Conservation (phyloP, 306 rosid species). For the Mimosa pudica region DNA sequence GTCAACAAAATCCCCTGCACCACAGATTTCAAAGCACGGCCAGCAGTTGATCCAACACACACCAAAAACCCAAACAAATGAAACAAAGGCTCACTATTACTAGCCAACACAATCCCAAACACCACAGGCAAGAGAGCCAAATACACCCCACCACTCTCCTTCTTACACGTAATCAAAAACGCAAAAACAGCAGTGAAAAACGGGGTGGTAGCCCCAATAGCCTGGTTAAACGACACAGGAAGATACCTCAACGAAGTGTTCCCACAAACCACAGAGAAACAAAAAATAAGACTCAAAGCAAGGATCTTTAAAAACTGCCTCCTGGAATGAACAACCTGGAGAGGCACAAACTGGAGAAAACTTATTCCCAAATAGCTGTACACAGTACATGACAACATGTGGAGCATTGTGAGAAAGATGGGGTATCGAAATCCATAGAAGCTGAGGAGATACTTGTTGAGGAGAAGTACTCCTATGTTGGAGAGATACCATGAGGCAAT, state of each 20-base stretch:
- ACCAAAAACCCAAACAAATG: slow-evolving; percentile 79
- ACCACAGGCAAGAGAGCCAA: slow-evolving; percentile 80
- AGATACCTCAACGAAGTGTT: slow-evolving; percentile 86
- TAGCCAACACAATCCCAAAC: slow-evolving; percentile 75
- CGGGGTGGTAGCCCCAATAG: slow-evolving; percentile 92
- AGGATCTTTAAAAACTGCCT: slow-evolving; percentile 80
- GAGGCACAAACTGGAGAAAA: slow-evolving; percentile 73
- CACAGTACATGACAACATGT: slow-evolving; percentile 84
- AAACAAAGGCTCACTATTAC: slow-evolving; percentile 81
- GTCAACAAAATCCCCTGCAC: slow-evolving; percentile 81
- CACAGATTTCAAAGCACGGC: slow-evolving; percentile 85
- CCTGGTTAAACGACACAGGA: slow-evolving; percentile 90
- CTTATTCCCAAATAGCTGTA: slow-evolving; percentile 64
- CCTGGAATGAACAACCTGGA: slow-evolving; percentile 73
- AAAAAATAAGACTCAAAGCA: slow-evolving; percentile 73
- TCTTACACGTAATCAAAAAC: slow-evolving; percentile 68
- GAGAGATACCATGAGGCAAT: slow-evolving; percentile 85
- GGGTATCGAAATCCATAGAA: slow-evolving; percentile 82
- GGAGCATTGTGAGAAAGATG: slow-evolving; percentile 92
- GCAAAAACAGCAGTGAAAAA: slow-evolving; percentile 91
- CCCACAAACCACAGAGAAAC: slow-evolving; percentile 95
- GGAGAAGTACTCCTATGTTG: slow-evolving; percentile 89
- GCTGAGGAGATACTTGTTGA: slow-evolving; percentile 92
- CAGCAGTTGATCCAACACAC: slow-evolving; percentile 87
- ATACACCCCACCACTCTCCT: slow-evolving; percentile 74